Evolutionary conservation across 75 land plant genomes (phyloP).

Genomic region (Chamaecyparis obtusa): DNA sequence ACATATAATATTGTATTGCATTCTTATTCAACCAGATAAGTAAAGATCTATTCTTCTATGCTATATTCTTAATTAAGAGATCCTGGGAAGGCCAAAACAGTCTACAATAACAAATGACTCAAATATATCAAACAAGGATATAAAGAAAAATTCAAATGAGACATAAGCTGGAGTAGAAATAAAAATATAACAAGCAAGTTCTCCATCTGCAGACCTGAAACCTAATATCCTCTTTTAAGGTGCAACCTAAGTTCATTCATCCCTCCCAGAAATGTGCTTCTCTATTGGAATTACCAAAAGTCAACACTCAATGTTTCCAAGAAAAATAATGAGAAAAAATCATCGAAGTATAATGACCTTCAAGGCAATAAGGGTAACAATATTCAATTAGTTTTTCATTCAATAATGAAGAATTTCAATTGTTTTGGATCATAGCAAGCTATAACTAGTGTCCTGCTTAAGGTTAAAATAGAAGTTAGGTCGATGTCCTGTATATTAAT

Average conservation of each 20-base stretch:
- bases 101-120: background rate
- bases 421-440: background rate
- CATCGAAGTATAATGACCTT: background rate
- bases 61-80: background rate
- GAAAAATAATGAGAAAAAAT: background rate
- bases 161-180: no score
- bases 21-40: background rate
- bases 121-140: no score
- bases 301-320: background rate
- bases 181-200: no score
- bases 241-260: no score
- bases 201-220: no score
- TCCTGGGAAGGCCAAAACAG: no score
- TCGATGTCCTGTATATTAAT: background rate
- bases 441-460: background rate
- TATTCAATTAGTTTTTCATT: no score
- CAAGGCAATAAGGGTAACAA: background rate
- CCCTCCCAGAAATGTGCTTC: no score
- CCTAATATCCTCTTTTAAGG: no score
- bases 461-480: background rate
- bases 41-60: background rate
- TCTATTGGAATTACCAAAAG: background rate
- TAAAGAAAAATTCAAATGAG: no score
- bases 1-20: no score
- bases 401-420: background rate